Conservation (phyloP, 345 rosid species). For the Limnanthes douglasii region DNA sequence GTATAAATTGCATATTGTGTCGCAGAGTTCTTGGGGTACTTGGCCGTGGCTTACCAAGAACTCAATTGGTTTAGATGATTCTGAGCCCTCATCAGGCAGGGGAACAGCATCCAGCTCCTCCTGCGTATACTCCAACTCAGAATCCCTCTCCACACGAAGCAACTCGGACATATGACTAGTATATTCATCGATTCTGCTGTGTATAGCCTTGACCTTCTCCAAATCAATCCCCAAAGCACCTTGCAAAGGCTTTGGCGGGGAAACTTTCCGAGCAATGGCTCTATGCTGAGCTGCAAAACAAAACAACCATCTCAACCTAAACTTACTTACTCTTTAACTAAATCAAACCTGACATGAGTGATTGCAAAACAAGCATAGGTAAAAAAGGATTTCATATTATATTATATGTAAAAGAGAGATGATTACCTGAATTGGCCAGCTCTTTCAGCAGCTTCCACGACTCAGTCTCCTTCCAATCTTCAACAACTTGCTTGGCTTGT, state of each 20-base stretch:
- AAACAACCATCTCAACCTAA: slow-evolving; percentile 8
- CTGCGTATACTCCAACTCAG: slow-evolving; percentile 87
- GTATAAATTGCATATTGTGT: slow-evolving; percentile 83
- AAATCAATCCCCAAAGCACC: slow-evolving; percentile 81
- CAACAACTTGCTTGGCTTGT: slow-evolving; percentile 27
- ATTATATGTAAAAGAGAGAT: not conserved
- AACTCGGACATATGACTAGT: slow-evolving; percentile 60
- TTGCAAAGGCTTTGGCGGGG: slow-evolving; percentile 47
- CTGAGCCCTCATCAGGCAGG: slow-evolving; percentile 56
- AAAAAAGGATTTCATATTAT: no score
- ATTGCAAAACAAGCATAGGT: no score
- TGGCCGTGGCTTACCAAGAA: slow-evolving; percentile 92
- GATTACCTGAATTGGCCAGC: slow-evolving; percentile 73
- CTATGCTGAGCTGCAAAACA: slow-evolving; percentile 76
- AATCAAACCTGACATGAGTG: not conserved
- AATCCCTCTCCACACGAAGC: slow-evolving; percentile 82
- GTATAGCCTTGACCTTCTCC: slow-evolving; percentile 62
- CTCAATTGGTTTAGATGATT: slow-evolving; percentile 62
- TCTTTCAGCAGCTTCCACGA: slow-evolving; percentile 92
- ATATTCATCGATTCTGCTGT: slow-evolving; percentile 59
- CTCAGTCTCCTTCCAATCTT: slow-evolving; percentile 52
- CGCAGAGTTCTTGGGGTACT: slow-evolving; percentile 91
- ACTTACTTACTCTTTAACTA: slow-evolving; percentile 5
- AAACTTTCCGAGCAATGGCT: slow-evolving; percentile 54
- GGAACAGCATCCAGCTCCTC: slow-evolving; percentile 90